Evolutionary conservation across 495 filamentous ascomycete species (phyloP), one percentile per base, ranked within the genome.

Genomic region (Podospora appendiculata): DNA sequence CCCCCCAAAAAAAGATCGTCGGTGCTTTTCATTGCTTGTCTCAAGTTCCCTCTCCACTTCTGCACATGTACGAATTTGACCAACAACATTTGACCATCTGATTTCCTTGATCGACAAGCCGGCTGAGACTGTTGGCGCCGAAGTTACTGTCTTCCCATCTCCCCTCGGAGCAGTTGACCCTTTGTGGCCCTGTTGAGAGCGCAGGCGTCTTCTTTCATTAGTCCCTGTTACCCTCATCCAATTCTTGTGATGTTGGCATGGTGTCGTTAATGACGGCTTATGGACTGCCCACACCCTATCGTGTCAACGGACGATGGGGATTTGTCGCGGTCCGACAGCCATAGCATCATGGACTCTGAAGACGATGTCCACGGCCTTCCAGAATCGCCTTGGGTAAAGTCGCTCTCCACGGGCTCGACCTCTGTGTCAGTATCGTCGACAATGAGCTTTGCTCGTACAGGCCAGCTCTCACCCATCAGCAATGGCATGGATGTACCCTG

Each of bases 401-500:
- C 69, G 6, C 46, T 66, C 39, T 58, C 70, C 41, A 19, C 49
- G 18, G 52, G 43, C 40, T 53, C 57, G 17, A 44, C 59, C 18
- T 59, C 64, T 1, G 43, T 56, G 25, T 55, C 60, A 3, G 38
- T 46, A 19, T 57, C 60, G 10, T 60, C 64, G 4, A 48, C 53
- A 44, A 45, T 58, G 47, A 57, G 56, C 43, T 64, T 66, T 32
- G 51, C 63, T 47, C 66, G 68, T 32, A 71, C 67, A 19, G 72
- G 68, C 55, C 74, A 76, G 58, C 62, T 77, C 53, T 76, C 74
- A 41, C 74, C 74, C 52, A 68, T 75, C 58, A 77, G 73, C 64
- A 73, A 70, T 55, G 72, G 68, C 10, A 60, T 72, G 58, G 74
- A 73, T 41, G 57, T 64, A 12, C 53, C 65, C 13, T 58, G 60